Base-by-base conservation (phyloP, 1,139 yeast species). In the Magnusiomyces ingens region DNA sequence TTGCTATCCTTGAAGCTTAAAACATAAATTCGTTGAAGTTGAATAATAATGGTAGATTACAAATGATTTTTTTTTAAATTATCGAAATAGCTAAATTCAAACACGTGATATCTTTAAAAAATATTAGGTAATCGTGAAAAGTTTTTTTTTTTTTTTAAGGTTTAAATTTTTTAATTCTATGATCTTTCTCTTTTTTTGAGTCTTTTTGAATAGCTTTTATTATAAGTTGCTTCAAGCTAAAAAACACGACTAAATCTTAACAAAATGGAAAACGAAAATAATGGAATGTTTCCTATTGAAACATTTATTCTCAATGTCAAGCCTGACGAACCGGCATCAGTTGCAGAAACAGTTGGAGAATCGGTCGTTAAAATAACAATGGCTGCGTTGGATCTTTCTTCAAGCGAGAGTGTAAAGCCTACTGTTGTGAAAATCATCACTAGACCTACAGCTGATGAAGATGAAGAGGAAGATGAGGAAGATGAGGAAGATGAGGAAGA, bases 271-370 rank as follows among this genome's bases (percentile, higher is more conserved):
- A 36, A 36, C 40, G 17, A 36, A 13, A 12, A 5, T 6, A 36
- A 36, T 12, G 40, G 40, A 4, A 49, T 52, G 21, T 40, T 54
- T 35, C 57, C 57, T 32, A 49, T 54, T 17, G 53, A 49, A 15
- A 44, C 53, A 45, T 54, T 49, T 44, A 43, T 48, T 40, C 35
- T 54, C 73, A 89, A 87, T 62, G 79, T 91, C 60, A 76, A 79
- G 71, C 98, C 99, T 65, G 93, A 85, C 68, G 75, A 82, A 51
- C 90, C 91, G 58, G 96, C 97, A 59, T 81, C 86, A 67, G 86
- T 84, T 62, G 85, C 84, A 55, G 95, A 86, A 58, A 96, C 97
- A 12, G 44, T 21, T 2, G 43, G 22, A 21, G 45, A 42, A 18
- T 19, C 32, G 53, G 85, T 87, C 61, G 81, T 93, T 63, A 86